Evolutionary conservation across 257 asterid genomes (phyloP), one percentile per base, ranked within the genome.

Genomic region (Plantago ovata): DNA sequence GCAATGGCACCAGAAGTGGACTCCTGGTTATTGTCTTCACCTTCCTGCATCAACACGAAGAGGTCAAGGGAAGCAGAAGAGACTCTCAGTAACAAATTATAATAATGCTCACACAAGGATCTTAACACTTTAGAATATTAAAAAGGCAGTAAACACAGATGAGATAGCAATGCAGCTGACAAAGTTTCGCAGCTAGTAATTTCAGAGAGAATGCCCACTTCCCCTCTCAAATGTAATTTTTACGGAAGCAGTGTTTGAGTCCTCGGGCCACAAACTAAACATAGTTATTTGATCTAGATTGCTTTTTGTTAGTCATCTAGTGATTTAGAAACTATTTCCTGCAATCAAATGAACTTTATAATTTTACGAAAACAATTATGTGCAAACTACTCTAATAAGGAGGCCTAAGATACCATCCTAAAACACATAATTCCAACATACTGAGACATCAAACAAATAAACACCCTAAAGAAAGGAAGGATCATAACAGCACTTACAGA

Each of bases 401-500:
- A n/a, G n/a, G n/a, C n/a, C n/a, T n/a, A n/a, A n/a, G n/a, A n/a
- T n/a, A n/a, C n/a, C n/a, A n/a, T n/a, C n/a, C n/a, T n/a, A n/a
- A n/a, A n/a, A n/a, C n/a, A n/a, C n/a, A n/a, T n/a, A n/a, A n/a
- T n/a, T n/a, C n/a, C n/a, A n/a, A n/a, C n/a, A n/a, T n/a, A n/a
- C n/a, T n/a, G 14, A 23, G 9, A 43, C 4, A 59, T 28, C 51
- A 13, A 32, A 41, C 21, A 42, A 3, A 19, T 15, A 50, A 7
- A 13, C 9, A 38, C 4, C 20, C 1, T 40, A 56, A 38, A 36
- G 14, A 62, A 38, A 42, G 13, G 6, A 46, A 16, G 23, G 52
- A 39, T 28, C 42, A 33, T 16, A 23, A 58, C 64, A 33, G 20
- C n/a, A 77, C 95, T 78, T 70, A 89, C 94, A 13, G 76, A 61